Evolutionary conservation across 2,329 filamentous ascomycete species (phyloP), one percentile per base, ranked within the genome.

Genomic region (Rutstroemia sp.): DNA sequence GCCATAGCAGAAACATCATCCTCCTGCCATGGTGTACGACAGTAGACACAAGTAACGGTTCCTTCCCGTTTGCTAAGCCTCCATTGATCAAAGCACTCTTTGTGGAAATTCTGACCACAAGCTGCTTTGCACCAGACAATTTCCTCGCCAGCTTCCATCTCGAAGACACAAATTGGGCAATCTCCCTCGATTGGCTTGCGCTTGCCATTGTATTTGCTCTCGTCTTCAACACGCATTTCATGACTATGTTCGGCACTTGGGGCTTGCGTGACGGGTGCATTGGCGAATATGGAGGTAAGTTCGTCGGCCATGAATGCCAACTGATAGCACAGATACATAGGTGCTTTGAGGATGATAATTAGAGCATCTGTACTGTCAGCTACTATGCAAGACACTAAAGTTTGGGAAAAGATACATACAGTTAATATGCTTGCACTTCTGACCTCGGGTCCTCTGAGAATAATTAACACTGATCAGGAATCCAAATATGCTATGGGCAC

Each of bases 21-120:
- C 0, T 71, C 74, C 60, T 77, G 70, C 83, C 83, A 86, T 2
- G 66, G 63, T 10, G 77, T 78, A n/a, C 81, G 78, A 59, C 82
- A 86, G 63, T 81, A 79, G 0, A 82, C 82, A 62, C 82, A 86
- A 1, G 80, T 83, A 12, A 81, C 76, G 16, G 71, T 5, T 16
- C 55, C 54, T 53, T 61, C 61, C 63, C 65, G 65, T 64, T 78
- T 79, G 21, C 75, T 78, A 5, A 67, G 62, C 0, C 75, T 76
- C 79, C 79, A 82, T 66, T 74, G 79, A 60, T 75, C 70, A 64
- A 82, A 79, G 60, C 79, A 82, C 37, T 72, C 67, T 38, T 70
- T 70, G 61, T 82, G 79, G 3, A 82, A 75, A 59, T 82, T 82
- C 62, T 82, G 63, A 49, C 62, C 82, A 61, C 82, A 86, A 3